Conservation (phyloP, 148 eudicot species). For the Dianthus caryophyllus region DNA sequence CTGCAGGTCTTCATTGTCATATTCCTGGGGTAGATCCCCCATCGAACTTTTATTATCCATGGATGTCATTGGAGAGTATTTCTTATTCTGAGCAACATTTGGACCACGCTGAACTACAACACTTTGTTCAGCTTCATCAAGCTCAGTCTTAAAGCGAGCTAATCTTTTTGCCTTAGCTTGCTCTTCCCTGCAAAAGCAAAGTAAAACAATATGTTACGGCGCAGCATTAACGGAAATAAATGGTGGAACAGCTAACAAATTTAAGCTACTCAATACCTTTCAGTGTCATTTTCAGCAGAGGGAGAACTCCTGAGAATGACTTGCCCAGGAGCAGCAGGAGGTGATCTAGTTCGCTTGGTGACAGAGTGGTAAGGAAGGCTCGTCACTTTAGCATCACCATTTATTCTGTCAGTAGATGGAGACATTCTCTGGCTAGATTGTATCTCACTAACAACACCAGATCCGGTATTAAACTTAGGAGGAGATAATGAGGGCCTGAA, state of each 20-base stretch:
- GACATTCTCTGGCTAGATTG: constrained; percentile 21
- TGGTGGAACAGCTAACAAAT: not conserved
- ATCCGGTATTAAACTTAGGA: constrained; percentile 33
- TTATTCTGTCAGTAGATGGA: constrained; percentile 30
- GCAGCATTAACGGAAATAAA: constrained; percentile 11
- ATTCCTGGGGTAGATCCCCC: constrained; percentile 39
- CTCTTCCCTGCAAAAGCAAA: constrained; percentile 61
- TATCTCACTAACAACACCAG: constrained; percentile 20
- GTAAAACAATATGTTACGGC: constrained; percentile 2
- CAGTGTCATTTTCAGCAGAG: constrained; percentile 39
- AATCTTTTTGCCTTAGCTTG: constrained; percentile 91
- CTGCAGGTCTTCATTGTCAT: constrained; percentile 54
- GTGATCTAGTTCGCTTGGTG: constrained; percentile 69
- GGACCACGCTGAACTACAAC: constrained; percentile 34
- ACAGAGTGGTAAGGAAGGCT: constrained; percentile 34
- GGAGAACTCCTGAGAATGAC: constrained; percentile 29
- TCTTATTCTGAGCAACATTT: constrained; percentile 31
- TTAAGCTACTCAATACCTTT: constrained; percentile 40
- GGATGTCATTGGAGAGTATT: constrained; percentile 27
- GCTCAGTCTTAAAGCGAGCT: constrained; percentile 70
- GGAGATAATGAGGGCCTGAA: constrained; percentile 47
- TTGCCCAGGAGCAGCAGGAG: constrained; percentile 45
- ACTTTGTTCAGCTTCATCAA: constrained; percentile 48
- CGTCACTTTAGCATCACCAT: constrained; percentile 29
- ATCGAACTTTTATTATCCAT: constrained; percentile 35